Evolutionary conservation across 106 monocot genomes (phyloP).

Genomic region (Dendrobium nobile): DNA sequence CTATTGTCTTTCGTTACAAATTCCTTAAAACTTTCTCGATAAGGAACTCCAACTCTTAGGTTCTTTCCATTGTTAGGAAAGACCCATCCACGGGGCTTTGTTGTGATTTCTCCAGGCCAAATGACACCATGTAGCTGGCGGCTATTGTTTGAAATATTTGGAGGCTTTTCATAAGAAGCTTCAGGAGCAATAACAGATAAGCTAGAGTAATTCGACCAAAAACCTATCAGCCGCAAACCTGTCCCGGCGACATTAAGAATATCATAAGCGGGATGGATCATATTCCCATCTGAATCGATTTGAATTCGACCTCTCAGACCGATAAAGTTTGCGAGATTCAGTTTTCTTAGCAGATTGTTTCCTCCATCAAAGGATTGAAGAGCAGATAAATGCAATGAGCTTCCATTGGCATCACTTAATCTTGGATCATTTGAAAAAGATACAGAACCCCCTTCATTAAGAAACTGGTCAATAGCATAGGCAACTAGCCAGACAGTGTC

Average conservation of each 20-base stretch:
- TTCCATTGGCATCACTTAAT: conserved; percentile 31
- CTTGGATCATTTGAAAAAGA: conserved; percentile 53
- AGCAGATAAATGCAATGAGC: conserved; percentile 19
- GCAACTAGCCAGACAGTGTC: conserved; percentile 79
- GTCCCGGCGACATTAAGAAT: conserved; percentile 46
- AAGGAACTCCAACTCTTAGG: conserved; percentile 46
- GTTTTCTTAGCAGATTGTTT: conserved; percentile 21
- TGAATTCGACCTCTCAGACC: conserved; percentile 35
- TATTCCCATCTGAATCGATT: conserved; percentile 31
- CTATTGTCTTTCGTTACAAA: conserved; percentile 33
- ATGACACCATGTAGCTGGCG: conserved; percentile 33
- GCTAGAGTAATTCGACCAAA: conserved; percentile 48
- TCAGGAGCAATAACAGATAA: conserved; percentile 50
- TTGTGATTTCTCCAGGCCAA: conserved; percentile 52
- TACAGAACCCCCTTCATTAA: conserved; percentile 29
- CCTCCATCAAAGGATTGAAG: conserved; percentile 40
- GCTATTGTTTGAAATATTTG: conserved; percentile 15
- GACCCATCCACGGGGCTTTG: conserved; percentile 59
- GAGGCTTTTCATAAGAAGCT: conserved; percentile 14
- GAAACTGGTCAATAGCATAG: conserved; percentile 51
- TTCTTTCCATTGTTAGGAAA: conserved; percentile 51
- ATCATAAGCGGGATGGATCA: conserved; percentile 50
- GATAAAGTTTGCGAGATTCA: conserved; percentile 24
- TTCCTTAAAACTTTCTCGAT: conserved; percentile 36
- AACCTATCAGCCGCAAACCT: conserved; percentile 35